These are phyloP conservation scores for Eleusine indica DNA, from an alignment of 176 grass and related monocot species.

Conservation along the genomic window DNA sequence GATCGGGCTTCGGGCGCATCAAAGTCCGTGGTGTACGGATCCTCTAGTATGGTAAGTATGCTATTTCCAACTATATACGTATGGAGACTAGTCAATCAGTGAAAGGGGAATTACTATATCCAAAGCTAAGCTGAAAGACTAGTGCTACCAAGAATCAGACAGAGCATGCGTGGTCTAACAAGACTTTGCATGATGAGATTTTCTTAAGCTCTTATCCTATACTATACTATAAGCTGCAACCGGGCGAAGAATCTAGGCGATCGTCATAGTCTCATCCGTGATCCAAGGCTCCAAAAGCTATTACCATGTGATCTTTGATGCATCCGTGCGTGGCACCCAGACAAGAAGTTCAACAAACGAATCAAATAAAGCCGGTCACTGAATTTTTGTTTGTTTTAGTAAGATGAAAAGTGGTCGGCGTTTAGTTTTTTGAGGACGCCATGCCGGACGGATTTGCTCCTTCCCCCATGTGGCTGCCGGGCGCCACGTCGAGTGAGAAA, in stretches of 20 bases:
- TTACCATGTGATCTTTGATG: not conserved
- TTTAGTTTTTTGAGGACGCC: not conserved
- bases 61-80: not conserved
- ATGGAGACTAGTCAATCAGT: not conserved
- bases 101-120: not conserved
- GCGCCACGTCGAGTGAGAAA: not conserved
- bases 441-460: not conserved
- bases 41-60: not conserved
- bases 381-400: not conserved
- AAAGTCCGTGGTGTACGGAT: not conserved
- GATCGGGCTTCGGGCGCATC: not conserved
- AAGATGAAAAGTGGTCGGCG: slow-evolving; percentile 4
- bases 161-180: not conserved
- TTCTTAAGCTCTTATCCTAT: not conserved
- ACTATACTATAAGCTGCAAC: too few species aligned
- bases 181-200: not conserved
- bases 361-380: not conserved
- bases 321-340: not conserved
- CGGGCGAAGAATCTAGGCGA: slow-evolving; percentile 1
- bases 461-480: not conserved
- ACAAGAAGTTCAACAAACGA: not conserved
- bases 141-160: not conserved
- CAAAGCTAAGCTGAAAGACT: not conserved
- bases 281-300: slow-evolving; percentile 14
- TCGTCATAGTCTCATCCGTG: not conserved